These are phyloP conservation scores for Jackrogersella multiformis DNA, from an alignment of 495 filamentous ascomycete species.

Conservation along the genomic window DNA sequence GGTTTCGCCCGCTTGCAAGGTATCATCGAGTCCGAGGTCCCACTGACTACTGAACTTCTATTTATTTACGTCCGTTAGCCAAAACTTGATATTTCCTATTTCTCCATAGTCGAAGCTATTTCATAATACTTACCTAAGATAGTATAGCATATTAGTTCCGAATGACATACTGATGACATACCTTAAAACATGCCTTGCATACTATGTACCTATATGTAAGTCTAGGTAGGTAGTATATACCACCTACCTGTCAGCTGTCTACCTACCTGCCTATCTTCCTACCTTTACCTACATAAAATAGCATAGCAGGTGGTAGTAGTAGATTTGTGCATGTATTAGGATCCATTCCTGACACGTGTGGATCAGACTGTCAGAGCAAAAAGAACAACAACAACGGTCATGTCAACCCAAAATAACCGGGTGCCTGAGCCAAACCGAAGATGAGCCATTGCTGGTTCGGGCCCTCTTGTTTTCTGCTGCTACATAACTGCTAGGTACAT, in stretches of 20 bases:
- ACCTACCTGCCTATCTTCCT: neutral
- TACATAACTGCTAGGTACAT: too few species aligned
- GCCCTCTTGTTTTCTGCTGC: slow-evolving; percentile 31
- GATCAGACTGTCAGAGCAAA: too few species aligned
- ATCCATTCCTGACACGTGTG: slow-evolving; percentile 40
- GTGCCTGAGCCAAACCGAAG: slow-evolving; percentile 41
- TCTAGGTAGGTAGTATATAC: too few species aligned
- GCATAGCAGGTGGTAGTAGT: neutral
- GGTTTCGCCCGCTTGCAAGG: slow-evolving; percentile 12
- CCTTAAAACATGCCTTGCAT: too few species aligned
- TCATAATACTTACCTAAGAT: neutral
- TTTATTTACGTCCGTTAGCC: slow-evolving; percentile 1
- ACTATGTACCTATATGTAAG: too few species aligned
- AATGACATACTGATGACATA: too few species aligned
- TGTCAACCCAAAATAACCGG: slow-evolving; percentile 35
- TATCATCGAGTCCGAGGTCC: slow-evolving; percentile 8
- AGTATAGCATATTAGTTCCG: neutral
- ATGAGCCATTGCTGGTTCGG: slow-evolving; percentile 26
- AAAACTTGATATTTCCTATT: neutral
- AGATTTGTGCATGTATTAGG: neutral
- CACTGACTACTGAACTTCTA: slow-evolving; percentile 17
- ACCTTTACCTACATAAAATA: neutral
- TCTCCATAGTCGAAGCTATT: neutral
- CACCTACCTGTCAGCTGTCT: neutral
- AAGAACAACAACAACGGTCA: slow-evolving; percentile 33